Evolutionary conservation across 2,329 filamentous ascomycete species (phyloP).

Genomic region (Cladosporium phlei): DNA sequence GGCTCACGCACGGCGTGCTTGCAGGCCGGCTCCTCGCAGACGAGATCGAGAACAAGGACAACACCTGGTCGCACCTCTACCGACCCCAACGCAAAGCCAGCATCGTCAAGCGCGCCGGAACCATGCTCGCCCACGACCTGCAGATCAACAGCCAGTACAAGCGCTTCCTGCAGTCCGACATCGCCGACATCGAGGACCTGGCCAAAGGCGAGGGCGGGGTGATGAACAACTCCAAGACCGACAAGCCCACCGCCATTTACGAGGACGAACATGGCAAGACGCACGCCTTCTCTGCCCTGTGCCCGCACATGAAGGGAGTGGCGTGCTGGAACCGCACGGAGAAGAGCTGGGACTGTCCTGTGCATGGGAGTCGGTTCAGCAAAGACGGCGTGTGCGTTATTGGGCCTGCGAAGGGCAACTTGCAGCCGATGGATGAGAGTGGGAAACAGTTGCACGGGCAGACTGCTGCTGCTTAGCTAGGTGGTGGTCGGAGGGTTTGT

Average conservation of each 20-base stretch:
- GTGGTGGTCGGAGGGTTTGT: too few species aligned
- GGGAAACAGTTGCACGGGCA: constrained; percentile 24
- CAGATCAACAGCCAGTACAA: constrained; percentile 56
- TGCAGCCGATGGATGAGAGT: constrained; percentile 31
- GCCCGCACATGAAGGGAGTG: constrained; percentile 53
- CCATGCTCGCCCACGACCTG: constrained; percentile 48
- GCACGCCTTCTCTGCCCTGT: constrained; percentile 50
- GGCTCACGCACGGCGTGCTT: constrained; percentile 53
- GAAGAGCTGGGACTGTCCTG: constrained; percentile 53
- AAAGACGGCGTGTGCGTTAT: constrained; percentile 40
- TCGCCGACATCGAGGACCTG: constrained; percentile 54
- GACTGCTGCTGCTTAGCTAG: too few species aligned
- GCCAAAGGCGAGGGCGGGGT: constrained; percentile 48
- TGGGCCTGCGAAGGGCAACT: constrained; percentile 37
- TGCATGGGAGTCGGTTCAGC: constrained; percentile 42
- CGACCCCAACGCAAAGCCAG: constrained; percentile 45
- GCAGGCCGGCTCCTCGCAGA: constrained; percentile 51
- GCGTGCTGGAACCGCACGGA: constrained; percentile 53
- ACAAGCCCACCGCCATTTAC: constrained; percentile 52
- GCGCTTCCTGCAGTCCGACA: constrained; percentile 50
- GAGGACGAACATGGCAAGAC: constrained; percentile 52
- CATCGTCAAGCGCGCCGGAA: constrained; percentile 42
- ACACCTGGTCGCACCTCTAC: constrained; percentile 49
- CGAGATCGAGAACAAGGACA: constrained; percentile 47
- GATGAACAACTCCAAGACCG: constrained; percentile 42